A percentile compares a stretch with the other conserved stretches of the same genome.
These are phyloP conservation scores for Penicillium sp. DNA, from an alignment of 2,329 filamentous ascomycete genomes.

Conservation along the genomic window DNA sequence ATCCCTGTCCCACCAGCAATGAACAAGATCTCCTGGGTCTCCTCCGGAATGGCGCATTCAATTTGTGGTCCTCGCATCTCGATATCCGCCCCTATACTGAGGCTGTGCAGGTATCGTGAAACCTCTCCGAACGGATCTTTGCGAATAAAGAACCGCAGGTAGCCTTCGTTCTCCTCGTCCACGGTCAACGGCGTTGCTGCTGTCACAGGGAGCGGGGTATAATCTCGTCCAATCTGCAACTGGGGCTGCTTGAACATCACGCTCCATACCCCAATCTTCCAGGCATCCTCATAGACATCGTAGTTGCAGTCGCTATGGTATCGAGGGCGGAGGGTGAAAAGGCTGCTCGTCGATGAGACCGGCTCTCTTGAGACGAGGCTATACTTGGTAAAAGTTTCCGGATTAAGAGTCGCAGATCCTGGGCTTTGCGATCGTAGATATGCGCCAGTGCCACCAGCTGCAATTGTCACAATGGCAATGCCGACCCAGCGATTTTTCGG, in stretches of 20 bases:
- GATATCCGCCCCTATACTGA: conserved; percentile 66
- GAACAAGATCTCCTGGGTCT: conserved; percentile 70
- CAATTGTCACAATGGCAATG: conserved; percentile 37
- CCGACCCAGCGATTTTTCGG: conserved; percentile 37
- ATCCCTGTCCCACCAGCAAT: conserved; percentile 92
- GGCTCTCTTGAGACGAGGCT: conserved; percentile 47
- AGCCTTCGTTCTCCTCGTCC: conserved; percentile 39
- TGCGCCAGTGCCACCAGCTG: conserved; percentile 42
- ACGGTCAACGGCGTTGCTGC: conserved; percentile 27
- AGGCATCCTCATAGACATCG: conserved; percentile 52
- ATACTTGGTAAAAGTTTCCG: conserved; percentile 46
- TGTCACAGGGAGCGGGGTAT: conserved; percentile 73
- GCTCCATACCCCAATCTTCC: conserved; percentile 75
- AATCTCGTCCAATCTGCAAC: conserved; percentile 86
- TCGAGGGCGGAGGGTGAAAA: conserved; percentile 49
- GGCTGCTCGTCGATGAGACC: conserved; percentile 52
- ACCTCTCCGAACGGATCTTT: conserved; percentile 80
- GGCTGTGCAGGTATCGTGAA: conserved; percentile 74
- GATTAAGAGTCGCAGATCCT: conserved; percentile 37
- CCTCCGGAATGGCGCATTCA: conserved; percentile 65
- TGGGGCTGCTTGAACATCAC: conserved; percentile 95
- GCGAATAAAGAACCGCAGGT: conserved; percentile 77
- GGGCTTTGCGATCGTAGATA: conserved; percentile 37
- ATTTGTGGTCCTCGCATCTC: conserved; percentile 78
- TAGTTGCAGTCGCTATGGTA: conserved; percentile 35